Evolutionary conservation across 257 asterid genomes (phyloP).

Genomic region (Handroanthus guayacan): DNA sequence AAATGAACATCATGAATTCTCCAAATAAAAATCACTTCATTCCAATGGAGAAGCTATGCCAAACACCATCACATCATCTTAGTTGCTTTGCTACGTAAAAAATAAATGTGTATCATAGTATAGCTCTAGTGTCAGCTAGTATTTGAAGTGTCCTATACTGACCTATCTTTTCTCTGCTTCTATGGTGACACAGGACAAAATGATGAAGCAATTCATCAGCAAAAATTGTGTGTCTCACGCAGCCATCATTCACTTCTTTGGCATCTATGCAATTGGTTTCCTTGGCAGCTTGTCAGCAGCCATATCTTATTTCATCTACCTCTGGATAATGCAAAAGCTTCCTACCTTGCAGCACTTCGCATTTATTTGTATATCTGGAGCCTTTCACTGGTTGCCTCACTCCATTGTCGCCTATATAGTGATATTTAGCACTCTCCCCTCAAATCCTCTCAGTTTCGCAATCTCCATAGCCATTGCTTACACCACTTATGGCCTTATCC

Average conservation of each 20-base stretch:
- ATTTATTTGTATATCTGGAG: conserved; percentile 54
- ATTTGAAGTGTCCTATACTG: not conserved
- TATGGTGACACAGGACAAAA: conserved; percentile 43
- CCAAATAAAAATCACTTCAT: too few relatives aligned
- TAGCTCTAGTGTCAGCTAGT: not conserved
- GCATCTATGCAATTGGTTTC: conserved; percentile 60
- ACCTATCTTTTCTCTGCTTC: conserved; percentile 25
- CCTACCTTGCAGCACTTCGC: conserved; percentile 51
- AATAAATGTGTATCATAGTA: too few relatives aligned
- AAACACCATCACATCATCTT: too few relatives aligned
- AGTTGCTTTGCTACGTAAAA: too few relatives aligned
- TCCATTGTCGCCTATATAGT: conserved; percentile 54
- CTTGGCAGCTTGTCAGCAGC: conserved; percentile 69
- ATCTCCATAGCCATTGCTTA: conserved; percentile 52
- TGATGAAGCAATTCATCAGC: conserved; percentile 25
- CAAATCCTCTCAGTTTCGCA: conserved; percentile 49
- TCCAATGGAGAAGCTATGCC: too few relatives aligned
- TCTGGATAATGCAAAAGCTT: conserved; percentile 42
- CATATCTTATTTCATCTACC: conserved; percentile 51
- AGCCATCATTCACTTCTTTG: conserved; percentile 48
- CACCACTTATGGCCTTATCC: conserved; percentile 55
- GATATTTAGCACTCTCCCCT: conserved; percentile 37
- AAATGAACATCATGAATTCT: too few relatives aligned
- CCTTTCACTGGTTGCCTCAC: conserved; percentile 71
- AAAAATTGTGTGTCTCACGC: conserved; percentile 29